Evolutionary conservation across 164 flowering plant genomes (phyloP).

Genomic region (Chimonanthus praecox): DNA sequence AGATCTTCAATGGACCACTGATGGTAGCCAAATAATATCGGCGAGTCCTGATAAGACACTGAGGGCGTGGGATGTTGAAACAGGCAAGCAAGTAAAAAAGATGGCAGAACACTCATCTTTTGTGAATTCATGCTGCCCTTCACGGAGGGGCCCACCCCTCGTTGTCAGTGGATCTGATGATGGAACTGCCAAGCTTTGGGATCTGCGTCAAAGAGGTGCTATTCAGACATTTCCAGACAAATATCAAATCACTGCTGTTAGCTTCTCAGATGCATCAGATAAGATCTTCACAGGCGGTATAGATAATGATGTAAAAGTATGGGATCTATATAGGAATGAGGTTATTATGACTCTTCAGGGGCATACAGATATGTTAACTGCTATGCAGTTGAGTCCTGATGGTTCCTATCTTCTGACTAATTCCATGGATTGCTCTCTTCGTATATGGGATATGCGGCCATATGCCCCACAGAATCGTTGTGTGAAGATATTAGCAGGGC

Average conservation of each 20-base stretch:
- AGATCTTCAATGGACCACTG: constrained; percentile 96
- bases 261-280: constrained; percentile 93
- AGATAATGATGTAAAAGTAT: constrained; percentile 85
- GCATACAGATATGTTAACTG: constrained; percentile 87
- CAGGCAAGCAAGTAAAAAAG: constrained; percentile 89
- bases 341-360: constrained; percentile 93
- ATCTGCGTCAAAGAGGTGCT: constrained; percentile 91
- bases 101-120: constrained; percentile 92
- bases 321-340: constrained; percentile 90
- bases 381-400: constrained; percentile 95
- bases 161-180: constrained; percentile 98
- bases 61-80: constrained; percentile 98
- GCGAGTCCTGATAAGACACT: constrained; percentile 96
- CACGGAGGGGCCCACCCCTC: constrained; percentile 92
- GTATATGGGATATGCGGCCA: constrained; percentile 98
- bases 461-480: constrained; percentile 97
- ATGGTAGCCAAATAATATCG: constrained; percentile 88
- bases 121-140: constrained; percentile 92
- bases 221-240: constrained; percentile 94
- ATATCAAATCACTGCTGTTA: constrained; percentile 89
- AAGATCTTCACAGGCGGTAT: constrained; percentile 92
- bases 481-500: constrained; percentile 86
- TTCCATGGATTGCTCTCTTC: constrained; percentile 90
- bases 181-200: constrained; percentile 98
- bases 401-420: constrained; percentile 97